These are phyloP conservation scores for Exophiala sideris DNA, from an alignment of 2,329 filamentous ascomycete genomes.

Conservation along the genomic window DNA sequence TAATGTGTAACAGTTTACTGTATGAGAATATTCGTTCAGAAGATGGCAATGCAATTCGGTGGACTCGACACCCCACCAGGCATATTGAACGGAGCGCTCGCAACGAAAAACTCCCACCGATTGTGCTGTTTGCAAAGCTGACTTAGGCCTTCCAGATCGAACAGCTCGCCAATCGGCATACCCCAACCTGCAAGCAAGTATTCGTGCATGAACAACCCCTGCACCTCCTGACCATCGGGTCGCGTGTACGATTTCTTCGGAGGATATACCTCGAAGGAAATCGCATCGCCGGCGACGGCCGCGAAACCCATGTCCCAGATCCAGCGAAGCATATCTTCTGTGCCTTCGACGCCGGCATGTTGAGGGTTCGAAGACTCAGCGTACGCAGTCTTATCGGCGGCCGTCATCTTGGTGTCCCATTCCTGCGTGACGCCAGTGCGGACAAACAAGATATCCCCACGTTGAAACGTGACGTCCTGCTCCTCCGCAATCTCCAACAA, in stretches of 20 bases:
- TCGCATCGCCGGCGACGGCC: constrained; percentile 56
- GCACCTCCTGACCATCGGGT: constrained; percentile 1
- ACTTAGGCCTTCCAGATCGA: constrained; percentile 40
- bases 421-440: constrained; percentile 42
- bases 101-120: constrained; percentile 49
- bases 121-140: constrained; percentile 33
- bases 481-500: constrained; percentile 41
- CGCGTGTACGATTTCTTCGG: constrained; percentile 12
- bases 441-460: constrained; percentile 54
- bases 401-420: constrained; percentile 40
- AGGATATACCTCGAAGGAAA: constrained; percentile 51
- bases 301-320: constrained; percentile 57
- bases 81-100: constrained; percentile 33
- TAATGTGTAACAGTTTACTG: too few relatives aligned
- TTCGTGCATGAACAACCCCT: constrained; percentile 26
- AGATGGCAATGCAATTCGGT: constrained; percentile 28
- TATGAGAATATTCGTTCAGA: constrained; percentile 8
- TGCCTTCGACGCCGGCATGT: constrained; percentile 47
- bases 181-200: constrained; percentile 31
- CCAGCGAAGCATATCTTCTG: constrained; percentile 52
- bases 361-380: constrained; percentile 30
- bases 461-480: constrained; percentile 44
- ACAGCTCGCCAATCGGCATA: constrained; percentile 31
- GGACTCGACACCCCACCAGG: constrained; percentile 28
- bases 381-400: constrained; percentile 35